Base-by-base conservation (phyloP, 2,329 filamentous ascomycete species). In the Diaporthe amygdali region DNA sequence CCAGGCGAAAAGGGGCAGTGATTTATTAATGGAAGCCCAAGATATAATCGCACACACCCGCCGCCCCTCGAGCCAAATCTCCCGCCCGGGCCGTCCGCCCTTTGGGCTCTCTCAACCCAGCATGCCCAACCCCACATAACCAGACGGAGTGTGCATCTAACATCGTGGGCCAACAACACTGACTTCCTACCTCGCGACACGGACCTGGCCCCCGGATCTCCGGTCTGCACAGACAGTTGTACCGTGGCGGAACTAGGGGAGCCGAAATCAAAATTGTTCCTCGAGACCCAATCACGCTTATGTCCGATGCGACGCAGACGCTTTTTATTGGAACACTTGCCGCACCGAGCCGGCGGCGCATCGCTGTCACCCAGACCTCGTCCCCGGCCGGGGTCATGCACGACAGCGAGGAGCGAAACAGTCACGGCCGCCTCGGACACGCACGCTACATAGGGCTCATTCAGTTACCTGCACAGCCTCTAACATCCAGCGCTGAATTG, bases 51-150 rank as follows among this genome's bases (percentile, higher is more conserved):
- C 59, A n/a, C 59, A 47, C 59, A 49, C 41, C 59, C 41, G 41
- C 59, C 59, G 59, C 59, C 59, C 59, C 44, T 64, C 59, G 59
- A 49, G 25, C 44, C 41, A 64, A 64, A 64, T 64, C n/a, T 64
- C 59, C 59, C 59, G 34, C 25, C 59, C 44, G 59, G 41, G 8
- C 25, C 44, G 41, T 14, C 59, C 44, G 14, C 12, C n/a, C n/a
- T 46, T n/a, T 49, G 32, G 44, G n/a, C 30, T 44, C 49, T 44
- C 32, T 30, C 37, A 30, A 49, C 59, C 44, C 59, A 64, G 34
- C 59, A 34, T 27, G 49, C 59, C 22, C 2, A 22, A 44, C 15
- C 59, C 59, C 59, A 64, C 59, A 64, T 27, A 30, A 64, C 30
- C 44, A 64, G 37, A 64, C 44, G 44, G 59, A 49, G 59, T 20